Percentiles rank a stretch among this genome's conserved stretches.
Conservation (phyloP, 192 early-diverging fungal genomes). For the Pecoramyces ruminantium region DNA sequence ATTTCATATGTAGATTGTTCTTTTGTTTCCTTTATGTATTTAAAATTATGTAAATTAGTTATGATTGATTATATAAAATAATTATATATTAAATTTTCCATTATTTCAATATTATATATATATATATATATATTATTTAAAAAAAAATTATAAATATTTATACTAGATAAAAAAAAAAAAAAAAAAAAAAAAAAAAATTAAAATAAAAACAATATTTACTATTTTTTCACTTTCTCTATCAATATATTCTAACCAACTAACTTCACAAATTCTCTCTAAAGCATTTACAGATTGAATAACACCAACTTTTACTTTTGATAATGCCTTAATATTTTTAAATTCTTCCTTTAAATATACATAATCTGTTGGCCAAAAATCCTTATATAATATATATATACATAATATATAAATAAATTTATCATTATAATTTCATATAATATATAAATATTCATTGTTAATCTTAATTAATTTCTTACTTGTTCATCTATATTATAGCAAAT, state of each 20-base stretch:
- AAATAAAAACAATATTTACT: neutral
- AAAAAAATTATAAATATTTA: too few relatives aligned
- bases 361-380: neutral
- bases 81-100: too few relatives aligned
- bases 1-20: neutral
- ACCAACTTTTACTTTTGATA: neutral
- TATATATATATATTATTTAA: too few relatives aligned
- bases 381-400: neutral
- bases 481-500: neutral
- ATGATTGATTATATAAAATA: too few relatives aligned
- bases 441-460: too few relatives aligned
- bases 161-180: too few relatives aligned
- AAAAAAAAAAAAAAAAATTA: too few relatives aligned
- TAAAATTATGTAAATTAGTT: neutral
- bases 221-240: neutral
- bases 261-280: neutral
- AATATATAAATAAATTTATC: too few relatives aligned
- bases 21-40: neutral
- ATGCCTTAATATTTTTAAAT: neutral
- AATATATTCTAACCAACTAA: neutral
- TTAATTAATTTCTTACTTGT: neutral
- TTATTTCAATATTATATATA: too few relatives aligned
- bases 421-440: too few relatives aligned
- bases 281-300: neutral
- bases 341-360: neutral